Conservation (phyloP, 768 basidiomycete genomes). For the Tulasnella sp. region DNA sequence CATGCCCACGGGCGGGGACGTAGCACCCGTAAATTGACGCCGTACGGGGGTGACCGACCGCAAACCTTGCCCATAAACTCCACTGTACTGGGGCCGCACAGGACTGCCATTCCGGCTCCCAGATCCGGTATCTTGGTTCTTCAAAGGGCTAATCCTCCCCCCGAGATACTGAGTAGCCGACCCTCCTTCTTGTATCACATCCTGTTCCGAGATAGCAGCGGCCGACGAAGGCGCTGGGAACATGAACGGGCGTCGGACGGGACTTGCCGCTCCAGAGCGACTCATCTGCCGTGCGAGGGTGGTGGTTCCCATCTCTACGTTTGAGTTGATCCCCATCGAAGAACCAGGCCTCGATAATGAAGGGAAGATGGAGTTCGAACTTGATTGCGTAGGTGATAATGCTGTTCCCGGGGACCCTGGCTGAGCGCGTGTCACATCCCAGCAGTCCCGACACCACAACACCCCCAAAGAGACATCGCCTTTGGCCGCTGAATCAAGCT, state of each 20-base stretch:
- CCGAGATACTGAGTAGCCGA: neutral
- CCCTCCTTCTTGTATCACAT: neutral
- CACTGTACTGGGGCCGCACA: constrained; percentile 11
- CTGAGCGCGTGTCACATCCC: neutral
- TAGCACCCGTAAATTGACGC: constrained; percentile 1
- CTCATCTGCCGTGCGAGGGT: constrained; percentile 17
- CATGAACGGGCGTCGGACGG: constrained; percentile 11
- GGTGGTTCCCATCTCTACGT: neutral
- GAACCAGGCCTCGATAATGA: constrained; percentile 15
- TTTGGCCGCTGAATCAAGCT: constrained; percentile 77
- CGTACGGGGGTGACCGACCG: constrained; percentile 15
- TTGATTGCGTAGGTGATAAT: constrained; percentile 14
- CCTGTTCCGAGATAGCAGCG: constrained; percentile 50
- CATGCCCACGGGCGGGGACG: neutral
- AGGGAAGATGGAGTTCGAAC: constrained; percentile 14
- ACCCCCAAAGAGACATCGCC: constrained; percentile 57
- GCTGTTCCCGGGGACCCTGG: neutral
- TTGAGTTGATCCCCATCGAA: neutral
- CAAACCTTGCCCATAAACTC: neutral
- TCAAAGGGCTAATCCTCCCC: constrained; percentile 59
- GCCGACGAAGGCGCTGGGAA: constrained; percentile 13
- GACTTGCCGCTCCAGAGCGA: constrained; percentile 21
- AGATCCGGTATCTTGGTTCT: constrained; percentile 49
- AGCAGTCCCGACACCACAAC: constrained; percentile 80
- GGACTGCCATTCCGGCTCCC: constrained; percentile 36